phyloP scores from a whole-genome alignment of 1,284 basidiomycete genomes.

The Thecaphora thlaspeos region DNA sequence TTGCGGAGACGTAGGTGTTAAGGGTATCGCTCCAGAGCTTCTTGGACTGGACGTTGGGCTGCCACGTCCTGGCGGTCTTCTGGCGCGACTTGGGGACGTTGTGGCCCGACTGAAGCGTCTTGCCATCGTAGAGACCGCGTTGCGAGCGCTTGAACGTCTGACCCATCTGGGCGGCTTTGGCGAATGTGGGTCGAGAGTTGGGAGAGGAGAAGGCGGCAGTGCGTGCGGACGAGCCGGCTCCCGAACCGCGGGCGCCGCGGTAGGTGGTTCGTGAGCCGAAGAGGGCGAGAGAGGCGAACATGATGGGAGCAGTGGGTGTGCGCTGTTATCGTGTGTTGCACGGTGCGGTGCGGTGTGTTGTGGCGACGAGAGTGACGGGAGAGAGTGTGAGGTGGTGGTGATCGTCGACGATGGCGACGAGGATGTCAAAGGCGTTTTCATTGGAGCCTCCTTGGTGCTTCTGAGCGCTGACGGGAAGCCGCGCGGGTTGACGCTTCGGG shows the following conservation, averaged over 20 bases:
- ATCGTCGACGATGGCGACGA: too few relatives aligned
- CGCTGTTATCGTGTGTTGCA: too few relatives aligned
- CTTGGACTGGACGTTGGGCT: constrained; percentile 51
- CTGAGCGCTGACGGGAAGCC: too few relatives aligned
- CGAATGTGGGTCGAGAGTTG: constrained; percentile 41
- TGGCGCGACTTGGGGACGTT: constrained; percentile 54
- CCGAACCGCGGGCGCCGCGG: constrained; percentile 49
- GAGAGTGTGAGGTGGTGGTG: too few relatives aligned
- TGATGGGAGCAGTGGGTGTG: constrained; percentile 4
- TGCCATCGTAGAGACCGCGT: constrained; percentile 53
- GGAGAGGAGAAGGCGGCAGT: constrained; percentile 51
- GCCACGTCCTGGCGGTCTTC: constrained; percentile 51
- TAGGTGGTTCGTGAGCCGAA: constrained; percentile 55
- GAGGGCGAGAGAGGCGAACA: constrained; percentile 50
- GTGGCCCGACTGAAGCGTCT: constrained; percentile 50
- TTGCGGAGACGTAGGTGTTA: constrained; percentile 16
- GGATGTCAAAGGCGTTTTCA: too few relatives aligned
- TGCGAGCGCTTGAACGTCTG: constrained; percentile 53
- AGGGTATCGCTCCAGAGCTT: constrained; percentile 39
- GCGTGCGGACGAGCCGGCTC: constrained; percentile 43
- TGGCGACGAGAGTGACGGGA: too few relatives aligned
- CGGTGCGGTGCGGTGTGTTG: too few relatives aligned
- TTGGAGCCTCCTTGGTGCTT: too few relatives aligned
- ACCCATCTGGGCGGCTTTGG: constrained; percentile 22
- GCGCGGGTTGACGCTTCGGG: too few relatives aligned